Base-by-base conservation (phyloP, 495 filamentous ascomycete genomes). In the Arthonia radiata region DNA sequence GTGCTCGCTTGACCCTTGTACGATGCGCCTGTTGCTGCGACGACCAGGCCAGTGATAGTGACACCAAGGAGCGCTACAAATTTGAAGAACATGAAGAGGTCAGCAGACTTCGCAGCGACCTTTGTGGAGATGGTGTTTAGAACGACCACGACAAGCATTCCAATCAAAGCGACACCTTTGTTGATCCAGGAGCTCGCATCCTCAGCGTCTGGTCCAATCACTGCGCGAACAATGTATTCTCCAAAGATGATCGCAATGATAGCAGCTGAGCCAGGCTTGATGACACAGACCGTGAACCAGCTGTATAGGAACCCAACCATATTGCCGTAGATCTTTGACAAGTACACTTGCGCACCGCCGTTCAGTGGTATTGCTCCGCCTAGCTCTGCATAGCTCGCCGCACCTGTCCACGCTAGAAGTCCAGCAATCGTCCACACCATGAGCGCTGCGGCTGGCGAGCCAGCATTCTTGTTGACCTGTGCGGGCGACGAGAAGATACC, bases 231-330 rank as follows among this genome's bases (percentile, higher is more conserved):
- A 14, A 91, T 54, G 40, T 97, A 97, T 47, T 97, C 86, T 15
- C 89, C 86, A 50, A 92, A 93, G 33, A 97, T 94, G 29, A 97
- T 92, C 15, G 82, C 65, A 30, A 94, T 79, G 44, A 97, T 97
- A 15, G 86, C 86, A 4, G 81, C 67, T 9, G 75, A 73, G 1
- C 86, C 86, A 4, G 86, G 86, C 48, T 92, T 94, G 14, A 94
- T 50, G 7, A 97, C 86, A 16, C 82, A 66, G 0, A 94, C 81
- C 0, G 89, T 81, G 26, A 76, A 79, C 86, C 86, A 97, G 6
- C 78, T 82, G 48, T 90, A 97, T 13, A 93, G 54, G 38, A 97
- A 97, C 1, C 83, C 82, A 4, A 68, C 59, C 31, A 86, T 47
- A 48, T 94, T 89, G 12, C 83, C 86, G 48, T 91, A 92, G 33